Percentiles rank a stretch among this genome's conserved stretches.
phyloP scores from a whole-genome alignment of 2,329 filamentous ascomycete genomes.

The Phaeosphaeria sp. region DNA sequence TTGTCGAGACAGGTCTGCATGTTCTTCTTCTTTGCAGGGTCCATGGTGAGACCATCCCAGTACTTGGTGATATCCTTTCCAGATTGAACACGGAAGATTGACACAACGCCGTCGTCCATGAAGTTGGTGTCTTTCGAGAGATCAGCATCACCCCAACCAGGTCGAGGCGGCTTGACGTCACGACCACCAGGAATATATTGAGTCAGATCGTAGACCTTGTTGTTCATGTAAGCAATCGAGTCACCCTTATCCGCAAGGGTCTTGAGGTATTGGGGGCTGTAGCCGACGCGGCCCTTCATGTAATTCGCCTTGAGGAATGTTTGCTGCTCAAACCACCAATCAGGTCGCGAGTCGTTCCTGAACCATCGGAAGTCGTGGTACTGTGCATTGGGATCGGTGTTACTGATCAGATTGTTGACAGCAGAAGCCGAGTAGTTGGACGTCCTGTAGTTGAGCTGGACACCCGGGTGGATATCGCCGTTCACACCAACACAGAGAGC shows the following conservation, averaged over 20 bases:
- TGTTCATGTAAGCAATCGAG: constrained; percentile 78
- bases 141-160: constrained; percentile 56
- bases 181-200: constrained; percentile 81
- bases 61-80: constrained; percentile 84
- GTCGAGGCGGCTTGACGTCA: constrained; percentile 61
- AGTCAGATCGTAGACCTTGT: constrained; percentile 87
- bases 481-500: constrained; percentile 83
- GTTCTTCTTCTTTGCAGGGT: constrained; percentile 62
- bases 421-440: constrained; percentile 71
- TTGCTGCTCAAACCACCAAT: constrained; percentile 95
- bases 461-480: constrained; percentile 70
- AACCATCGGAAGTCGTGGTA: constrained; percentile 95
- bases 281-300: constrained; percentile 87
- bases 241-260: constrained; percentile 71
- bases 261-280: constrained; percentile 76
- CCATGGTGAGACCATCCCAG: constrained; percentile 75
- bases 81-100: constrained; percentile 77
- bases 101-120: constrained; percentile 76
- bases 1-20: constrained; percentile 91
- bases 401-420: constrained; percentile 68
- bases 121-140: constrained; percentile 69
- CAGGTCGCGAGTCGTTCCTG: constrained; percentile 79
- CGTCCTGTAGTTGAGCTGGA: constrained; percentile 84
- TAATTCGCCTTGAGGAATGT: constrained; percentile 76
- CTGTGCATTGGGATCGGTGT: constrained; percentile 72